A percentile compares a stretch with the other conserved stretches of the same genome.
These are phyloP conservation scores for Tetrapisispora phaffii DNA, from an alignment of 805 yeast species.

Conservation along the genomic window DNA sequence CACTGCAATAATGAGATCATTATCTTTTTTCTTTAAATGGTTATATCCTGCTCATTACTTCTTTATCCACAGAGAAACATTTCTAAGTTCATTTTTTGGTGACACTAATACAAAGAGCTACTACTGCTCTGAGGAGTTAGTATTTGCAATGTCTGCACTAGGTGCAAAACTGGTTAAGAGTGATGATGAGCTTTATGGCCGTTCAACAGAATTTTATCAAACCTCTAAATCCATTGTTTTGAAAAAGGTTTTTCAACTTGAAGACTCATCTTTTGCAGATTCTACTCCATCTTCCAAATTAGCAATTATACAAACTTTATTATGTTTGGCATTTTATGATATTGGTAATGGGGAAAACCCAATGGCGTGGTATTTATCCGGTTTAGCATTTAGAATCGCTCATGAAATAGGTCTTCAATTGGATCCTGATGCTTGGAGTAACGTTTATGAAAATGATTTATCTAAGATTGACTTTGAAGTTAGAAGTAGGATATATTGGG, in stretches of 20 bases:
- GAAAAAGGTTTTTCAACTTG: constrained; percentile 29
- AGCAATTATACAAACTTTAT: constrained; percentile 43
- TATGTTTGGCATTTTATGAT: constrained; percentile 47
- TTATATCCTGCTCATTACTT: constrained; percentile 51
- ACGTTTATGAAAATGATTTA: constrained; percentile 31
- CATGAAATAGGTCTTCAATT: constrained; percentile 50
- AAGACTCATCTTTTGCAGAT: constrained; percentile 15
- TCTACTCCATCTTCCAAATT: constrained; percentile 35
- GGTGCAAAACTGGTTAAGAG: constrained; percentile 41
- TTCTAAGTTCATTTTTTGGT: constrained; percentile 45
- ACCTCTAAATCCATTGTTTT: constrained; percentile 37
- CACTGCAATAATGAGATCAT: constrained; percentile 18
- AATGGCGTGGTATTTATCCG: constrained; percentile 51
- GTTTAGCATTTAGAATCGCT: constrained; percentile 51
- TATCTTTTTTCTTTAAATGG: constrained; percentile 41
- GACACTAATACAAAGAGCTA: constrained; percentile 24
- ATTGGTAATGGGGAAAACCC: constrained; percentile 47
- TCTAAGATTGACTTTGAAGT: constrained; percentile 41
- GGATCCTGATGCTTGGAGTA: constrained; percentile 45
- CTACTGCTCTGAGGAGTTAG: constrained; percentile 44
- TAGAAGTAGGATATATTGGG: constrained; percentile 52
- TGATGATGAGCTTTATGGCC: constrained; percentile 27
- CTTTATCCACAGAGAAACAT: constrained; percentile 51
- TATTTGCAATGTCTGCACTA: constrained; percentile 44
- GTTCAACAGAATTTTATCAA: constrained; percentile 36